Evolutionary conservation across 2,329 filamentous ascomycete species (phyloP), one percentile per base, ranked within the genome.

Genomic region (Chaetomiaceae sp.): DNA sequence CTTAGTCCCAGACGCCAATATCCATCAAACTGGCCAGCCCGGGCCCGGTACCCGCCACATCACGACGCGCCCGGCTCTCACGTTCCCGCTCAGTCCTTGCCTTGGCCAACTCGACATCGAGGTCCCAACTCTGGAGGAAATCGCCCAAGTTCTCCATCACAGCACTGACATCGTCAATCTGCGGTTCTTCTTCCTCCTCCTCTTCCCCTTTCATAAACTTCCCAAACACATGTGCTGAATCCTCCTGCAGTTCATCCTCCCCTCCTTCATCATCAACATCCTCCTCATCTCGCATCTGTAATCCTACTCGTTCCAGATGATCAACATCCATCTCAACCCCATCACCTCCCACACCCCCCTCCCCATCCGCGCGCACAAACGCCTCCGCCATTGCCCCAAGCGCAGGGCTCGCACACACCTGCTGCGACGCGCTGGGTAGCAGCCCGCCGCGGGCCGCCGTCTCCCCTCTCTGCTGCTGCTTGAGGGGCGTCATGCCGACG

Each of bases 371-470:
- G n/a, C 65, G 59, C 22, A 68, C 60, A 48, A 77, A 78, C 6
- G 70, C 69, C 48, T 72, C 63, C 0, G 73, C 73, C 69, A 76
- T 75, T 6, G 70, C 73, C 45, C 62, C 65, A 14, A 72, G 51
- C 0, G 56, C 57, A 6, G 70, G 68, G 26, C 71, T 75, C 29
- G 61, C 52, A 11, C 59, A 60, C 10, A 48, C 59, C 49, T 65
- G 66, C 50, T 75, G 71, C 5, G 69, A 74, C 11, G 60, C 63
- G 15, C 65, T 68, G 4, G 69, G 71, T 2, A 73, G 55, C 1
- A 74, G 55, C 2, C 30, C 14, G 3, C 10, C 19, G 30, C 11
- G 18, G 18, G 18, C 19, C 35, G 35, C 11, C 5, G 6, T 9
- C 9, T 9, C 22, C 22, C 22, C 6, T 5, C 22, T 6, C 22